Conservation (phyloP, 2,329 filamentous ascomycete species). For the Lachnellula arida region DNA sequence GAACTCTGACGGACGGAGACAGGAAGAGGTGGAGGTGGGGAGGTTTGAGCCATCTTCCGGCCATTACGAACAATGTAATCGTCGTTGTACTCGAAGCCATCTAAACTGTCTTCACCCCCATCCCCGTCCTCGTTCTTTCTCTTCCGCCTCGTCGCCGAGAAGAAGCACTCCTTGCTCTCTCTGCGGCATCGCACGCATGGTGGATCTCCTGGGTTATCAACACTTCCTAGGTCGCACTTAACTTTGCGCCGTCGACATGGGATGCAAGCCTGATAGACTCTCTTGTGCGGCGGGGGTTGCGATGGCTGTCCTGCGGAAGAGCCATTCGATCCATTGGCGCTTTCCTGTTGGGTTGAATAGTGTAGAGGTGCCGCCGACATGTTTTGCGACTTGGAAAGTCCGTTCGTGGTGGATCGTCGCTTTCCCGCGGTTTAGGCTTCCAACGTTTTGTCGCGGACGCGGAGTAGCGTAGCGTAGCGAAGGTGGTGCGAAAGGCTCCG, state of each 20-base stretch:
- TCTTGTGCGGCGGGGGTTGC: constrained; percentile 29
- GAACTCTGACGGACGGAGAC: constrained; percentile 23
- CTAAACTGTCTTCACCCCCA: constrained; percentile 44
- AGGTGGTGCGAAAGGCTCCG: not conserved
- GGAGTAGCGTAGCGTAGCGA: not conserved
- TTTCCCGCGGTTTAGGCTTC: constrained; percentile 18
- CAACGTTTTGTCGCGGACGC: constrained; percentile 12
- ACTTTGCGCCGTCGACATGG: constrained; percentile 52
- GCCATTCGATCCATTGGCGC: constrained; percentile 15
- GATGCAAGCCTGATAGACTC: constrained; percentile 42
- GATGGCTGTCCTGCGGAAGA: constrained; percentile 13
- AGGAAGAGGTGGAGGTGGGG: constrained; percentile 30
- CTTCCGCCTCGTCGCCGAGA: constrained; percentile 91
- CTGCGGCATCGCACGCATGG: constrained; percentile 90
- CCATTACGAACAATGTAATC: constrained; percentile 71
- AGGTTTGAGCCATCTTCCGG: constrained; percentile 56
- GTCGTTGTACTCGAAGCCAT: constrained; percentile 37
- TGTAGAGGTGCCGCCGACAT: constrained; percentile 20
- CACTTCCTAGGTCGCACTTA: constrained; percentile 59
- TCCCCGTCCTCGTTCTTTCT: constrained; percentile 66
- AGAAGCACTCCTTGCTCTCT: constrained; percentile 95
- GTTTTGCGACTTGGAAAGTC: not conserved
- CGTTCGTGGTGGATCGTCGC: not conserved
- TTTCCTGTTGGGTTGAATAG: constrained; percentile 16
- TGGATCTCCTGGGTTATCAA: constrained; percentile 90